Evolutionary conservation across 1,139 yeast species (phyloP), one percentile per base, ranked within the genome.

Genomic region (Yamadazyma atmosphaerica): DNA sequence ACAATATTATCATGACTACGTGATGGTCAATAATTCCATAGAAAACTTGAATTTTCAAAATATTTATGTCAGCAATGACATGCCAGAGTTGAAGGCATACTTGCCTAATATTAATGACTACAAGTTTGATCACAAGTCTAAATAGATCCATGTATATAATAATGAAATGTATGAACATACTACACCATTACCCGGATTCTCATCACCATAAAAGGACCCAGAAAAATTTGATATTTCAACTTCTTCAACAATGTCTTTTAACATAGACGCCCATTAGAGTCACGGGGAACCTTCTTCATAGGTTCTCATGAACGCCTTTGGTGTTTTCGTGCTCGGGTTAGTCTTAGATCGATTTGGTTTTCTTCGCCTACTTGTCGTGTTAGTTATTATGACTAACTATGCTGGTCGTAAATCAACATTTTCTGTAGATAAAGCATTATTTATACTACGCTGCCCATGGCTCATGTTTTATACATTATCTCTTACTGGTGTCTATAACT

Each of bases 221-320:
- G 7, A 14, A 28, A 28, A 4, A 16, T 28, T 28, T 16, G 9
- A 28, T 10, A 6, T 8, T 28, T 16, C n/a, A 11, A 35, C 37
- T 49, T 64, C 61, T 61, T 62, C 58, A 63, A 77, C 86, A 82
- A 83, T 83, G 89, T 83, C 84, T 83, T 81, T 77, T 59, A n/a
- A 60, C 50, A 65, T 75, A 83, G 94, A 86, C 90, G 83, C 92
- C 94, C 94, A 77, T 78, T 77, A 85, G 94, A 85, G 94, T 85
- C 92, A 84, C 94, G 88, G 81, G 62, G 64, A 74, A 64, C 65
- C 63, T 70, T 52, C 58, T 68, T 77, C 57, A 70, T 79, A 68
- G 70, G 67, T 67, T 38, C 36, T 27, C 70, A 57, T 64, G 77
- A 64, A 56, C 61, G 53, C 47, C 60, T 68, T 71, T 67, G 74